Percentiles rank a stretch among this genome's conserved stretches.
Conservation (phyloP, 257 asterid species). For the Gentiana macrophylla region DNA sequence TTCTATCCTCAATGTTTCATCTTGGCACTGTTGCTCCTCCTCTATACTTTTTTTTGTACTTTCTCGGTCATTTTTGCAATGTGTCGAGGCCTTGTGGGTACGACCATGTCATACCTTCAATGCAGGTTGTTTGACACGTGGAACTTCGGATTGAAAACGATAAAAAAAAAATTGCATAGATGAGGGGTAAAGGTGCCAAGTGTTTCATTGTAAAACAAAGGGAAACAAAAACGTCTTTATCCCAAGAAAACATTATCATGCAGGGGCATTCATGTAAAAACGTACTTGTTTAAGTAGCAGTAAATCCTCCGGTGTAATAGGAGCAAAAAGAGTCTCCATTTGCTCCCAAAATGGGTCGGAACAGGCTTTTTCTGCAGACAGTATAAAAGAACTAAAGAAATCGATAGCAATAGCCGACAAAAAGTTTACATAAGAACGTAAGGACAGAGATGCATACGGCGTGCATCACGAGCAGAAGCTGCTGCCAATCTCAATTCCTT, state of each 20-base stretch:
- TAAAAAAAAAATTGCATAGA: too few species aligned
- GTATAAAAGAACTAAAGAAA: background rate
- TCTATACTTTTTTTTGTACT: too few species aligned
- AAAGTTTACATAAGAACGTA: background rate
- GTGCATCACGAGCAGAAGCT: slow-evolving; percentile 5
- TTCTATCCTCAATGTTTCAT: too few species aligned
- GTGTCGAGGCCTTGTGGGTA: too few species aligned
- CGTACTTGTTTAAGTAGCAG: slow-evolving; percentile 5
- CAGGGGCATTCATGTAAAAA: background rate
- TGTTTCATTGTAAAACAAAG: too few species aligned
- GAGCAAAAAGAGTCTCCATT: slow-evolving; percentile 13
- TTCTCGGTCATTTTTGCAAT: too few species aligned
- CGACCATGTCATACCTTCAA: too few species aligned
- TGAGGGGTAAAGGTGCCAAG: too few species aligned
- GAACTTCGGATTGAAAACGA: too few species aligned
- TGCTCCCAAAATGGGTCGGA: slow-evolving; percentile 11
- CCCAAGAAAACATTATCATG: background rate
- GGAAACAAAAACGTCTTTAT: too few species aligned
- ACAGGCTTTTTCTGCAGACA: slow-evolving; percentile 16
- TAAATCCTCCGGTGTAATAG: slow-evolving; percentile 4
- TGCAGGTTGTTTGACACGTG: too few species aligned
- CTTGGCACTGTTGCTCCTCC: too few species aligned
- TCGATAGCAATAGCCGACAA: background rate
- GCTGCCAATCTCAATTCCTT: slow-evolving; percentile 9
- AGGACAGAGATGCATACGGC: slow-evolving; percentile 5